Evolutionary conservation across 163 green algal species (phyloP).

Genomic region (Chloromonas sp.): DNA sequence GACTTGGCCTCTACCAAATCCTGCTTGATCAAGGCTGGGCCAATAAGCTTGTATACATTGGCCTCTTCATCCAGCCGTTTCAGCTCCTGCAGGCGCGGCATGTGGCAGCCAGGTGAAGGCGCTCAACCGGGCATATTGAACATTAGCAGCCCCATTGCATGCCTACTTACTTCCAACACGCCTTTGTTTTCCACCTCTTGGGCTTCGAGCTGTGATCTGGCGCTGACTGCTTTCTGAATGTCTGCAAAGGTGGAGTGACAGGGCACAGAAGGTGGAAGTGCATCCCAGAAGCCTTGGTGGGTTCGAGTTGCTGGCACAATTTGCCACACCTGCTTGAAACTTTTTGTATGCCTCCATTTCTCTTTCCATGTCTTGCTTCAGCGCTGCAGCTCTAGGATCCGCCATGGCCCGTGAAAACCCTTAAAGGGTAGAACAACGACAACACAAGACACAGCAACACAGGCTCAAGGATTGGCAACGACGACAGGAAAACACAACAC

Average conservation of each 20-base stretch:
- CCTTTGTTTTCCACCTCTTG: not conserved
- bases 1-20: conserved; percentile 66
- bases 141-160: not conserved
- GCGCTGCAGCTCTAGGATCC: too few species aligned
- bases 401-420: too few species aligned
- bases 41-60: conserved; percentile 68
- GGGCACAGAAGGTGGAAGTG: not conserved
- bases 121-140: not conserved
- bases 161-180: not conserved
- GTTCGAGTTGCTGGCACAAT: not conserved
- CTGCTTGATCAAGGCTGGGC: conserved; percentile 53
- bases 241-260: not conserved
- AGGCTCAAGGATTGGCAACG: too few species aligned
- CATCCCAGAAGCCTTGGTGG: not conserved
- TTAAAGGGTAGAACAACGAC: too few species aligned
- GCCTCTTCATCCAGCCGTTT: conserved; percentile 61
- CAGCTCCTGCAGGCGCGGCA: conserved; percentile 54
- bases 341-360: not conserved
- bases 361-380: not conserved
- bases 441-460: too few species aligned
- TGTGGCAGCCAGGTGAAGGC: not conserved
- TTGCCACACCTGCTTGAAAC: not conserved
- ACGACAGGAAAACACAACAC: too few species aligned
- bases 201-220: not conserved
- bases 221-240: not conserved